A percentile compares a stretch with the other conserved stretches of the same genome.
Evolutionary conservation across 2,329 filamentous ascomycete species (phyloP).

Genomic region (Cercospora sp.): DNA sequence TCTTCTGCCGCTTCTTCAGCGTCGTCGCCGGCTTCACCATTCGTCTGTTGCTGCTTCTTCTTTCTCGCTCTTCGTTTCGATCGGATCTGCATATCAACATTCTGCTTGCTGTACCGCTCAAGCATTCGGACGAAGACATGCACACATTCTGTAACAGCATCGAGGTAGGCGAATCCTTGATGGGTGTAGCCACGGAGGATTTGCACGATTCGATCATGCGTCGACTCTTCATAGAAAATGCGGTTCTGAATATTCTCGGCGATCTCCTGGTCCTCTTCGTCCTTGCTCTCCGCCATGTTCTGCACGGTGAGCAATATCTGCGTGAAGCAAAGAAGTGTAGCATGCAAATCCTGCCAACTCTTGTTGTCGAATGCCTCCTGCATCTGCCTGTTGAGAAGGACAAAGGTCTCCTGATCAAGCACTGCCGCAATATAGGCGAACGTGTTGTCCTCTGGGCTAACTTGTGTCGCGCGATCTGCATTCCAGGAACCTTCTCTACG

Average conservation of each 20-base stretch:
- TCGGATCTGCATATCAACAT: constrained; percentile 87
- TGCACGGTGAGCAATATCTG: constrained; percentile 86
- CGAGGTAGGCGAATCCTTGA: constrained; percentile 89
- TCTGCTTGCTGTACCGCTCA: constrained; percentile 91
- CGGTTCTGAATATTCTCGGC: constrained; percentile 95
- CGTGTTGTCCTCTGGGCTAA: constrained; percentile 61
- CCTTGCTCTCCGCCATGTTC: constrained; percentile 79
- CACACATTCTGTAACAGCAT: constrained; percentile 84
- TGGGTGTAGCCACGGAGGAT: constrained; percentile 86
- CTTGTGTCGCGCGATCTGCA: constrained; percentile 39
- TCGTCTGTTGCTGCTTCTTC: constrained; percentile 60
- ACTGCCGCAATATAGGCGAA: constrained; percentile 88
- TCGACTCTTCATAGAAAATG: constrained; percentile 97
- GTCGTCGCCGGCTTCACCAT: constrained; percentile 43
- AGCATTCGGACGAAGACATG: constrained; percentile 91
- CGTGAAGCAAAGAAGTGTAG: constrained; percentile 90
- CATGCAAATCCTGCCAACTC: constrained; percentile 80
- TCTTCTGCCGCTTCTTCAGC: constrained; percentile 68
- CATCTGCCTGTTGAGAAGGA: constrained; percentile 81
- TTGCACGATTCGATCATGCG: constrained; percentile 80
- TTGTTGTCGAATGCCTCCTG: constrained; percentile 77
- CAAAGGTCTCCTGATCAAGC: constrained; percentile 91
- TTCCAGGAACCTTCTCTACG: constrained; percentile 46
- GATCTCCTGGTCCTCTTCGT: constrained; percentile 95
- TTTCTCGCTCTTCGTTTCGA: constrained; percentile 71